Percentiles rank a stretch among this genome's conserved stretches.
Conservation (phyloP, 2,329 filamentous ascomycete genomes). For the Sarocladiaceae sp. region DNA sequence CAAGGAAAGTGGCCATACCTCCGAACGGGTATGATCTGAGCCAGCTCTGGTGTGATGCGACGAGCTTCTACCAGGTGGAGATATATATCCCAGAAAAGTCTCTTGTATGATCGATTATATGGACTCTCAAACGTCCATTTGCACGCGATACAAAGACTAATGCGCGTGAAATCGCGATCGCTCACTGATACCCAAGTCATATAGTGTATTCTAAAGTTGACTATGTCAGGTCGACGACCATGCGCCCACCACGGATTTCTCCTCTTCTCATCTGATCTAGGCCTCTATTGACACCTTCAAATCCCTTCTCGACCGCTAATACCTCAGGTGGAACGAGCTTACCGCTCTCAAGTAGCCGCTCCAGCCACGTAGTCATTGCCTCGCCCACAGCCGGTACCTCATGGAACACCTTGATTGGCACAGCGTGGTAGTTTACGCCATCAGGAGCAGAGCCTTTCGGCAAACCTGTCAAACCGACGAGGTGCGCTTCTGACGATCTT, state of each 20-base stretch:
- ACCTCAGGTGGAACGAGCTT: slow-evolving; percentile 56
- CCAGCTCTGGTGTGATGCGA: too few species aligned
- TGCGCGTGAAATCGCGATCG: too few species aligned
- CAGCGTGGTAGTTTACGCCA: slow-evolving; percentile 51
- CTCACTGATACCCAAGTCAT: too few species aligned
- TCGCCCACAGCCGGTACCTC: slow-evolving; percentile 58
- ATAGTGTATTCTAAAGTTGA: too few species aligned
- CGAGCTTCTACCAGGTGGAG: too few species aligned
- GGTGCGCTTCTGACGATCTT: slow-evolving; percentile 37
- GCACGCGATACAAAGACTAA: too few species aligned
- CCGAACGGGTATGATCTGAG: too few species aligned
- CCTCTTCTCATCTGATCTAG: slow-evolving; percentile 61
- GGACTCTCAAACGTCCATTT: too few species aligned
- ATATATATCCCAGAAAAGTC: too few species aligned
- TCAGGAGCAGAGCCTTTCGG: slow-evolving; percentile 47
- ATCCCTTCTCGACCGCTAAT: slow-evolving; percentile 55
- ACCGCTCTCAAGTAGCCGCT: slow-evolving; percentile 51
- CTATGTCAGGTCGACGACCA: slow-evolving; percentile 61
- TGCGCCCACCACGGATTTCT: slow-evolving; percentile 59
- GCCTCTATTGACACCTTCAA: slow-evolving; percentile 61
- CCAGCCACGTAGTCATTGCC: slow-evolving; percentile 59
- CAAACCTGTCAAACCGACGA: slow-evolving; percentile 61
- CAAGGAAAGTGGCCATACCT: too few species aligned
- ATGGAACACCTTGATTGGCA: slow-evolving; percentile 74
- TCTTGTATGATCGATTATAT: too few species aligned